Base-by-base conservation (phyloP, 805 yeast genomes). In the Maudiozyma saulgeensis region DNA sequence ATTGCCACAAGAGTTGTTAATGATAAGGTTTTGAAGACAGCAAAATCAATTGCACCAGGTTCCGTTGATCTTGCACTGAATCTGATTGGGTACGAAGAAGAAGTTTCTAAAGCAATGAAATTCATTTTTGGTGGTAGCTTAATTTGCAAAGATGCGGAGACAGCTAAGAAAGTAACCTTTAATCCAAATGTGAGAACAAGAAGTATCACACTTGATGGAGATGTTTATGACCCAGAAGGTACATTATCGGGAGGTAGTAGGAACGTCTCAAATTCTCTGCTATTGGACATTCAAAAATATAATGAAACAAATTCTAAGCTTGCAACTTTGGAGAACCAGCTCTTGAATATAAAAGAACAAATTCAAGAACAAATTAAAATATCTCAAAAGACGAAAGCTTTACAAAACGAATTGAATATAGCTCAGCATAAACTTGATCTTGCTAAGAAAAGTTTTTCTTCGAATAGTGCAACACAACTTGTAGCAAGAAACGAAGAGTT, bases 191-290 rank as follows among this genome's bases (percentile, higher is more conserved):
- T 91, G 15, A 75, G 87, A 53, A 75, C 90, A 0, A 81, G 89
- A 58, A 82, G 95, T 31, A 88, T 95, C 15, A 93, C 99, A 0
- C 64, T 86, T 34, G 90, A 89, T 48, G 99, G 99, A 46, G 99
- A 93, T 64, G 77, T 84, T 11, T 93, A 90, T 67, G 99, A 93
- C 62, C 99, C 99, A 0, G 88, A 84, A 56, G 99, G 99, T 15
- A 87, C 96, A 7, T 71, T 93, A 26, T 86, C 96, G 1, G 99
- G 99, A 44, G 98, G 98, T n/a, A 82, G 95, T 19, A 75, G 91
- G 56, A 80, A 74, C 53, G 71, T 72, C 45, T 69, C 78, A 15
- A 74, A 79, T 1, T 77, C 88, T 0, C 65, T 84, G 2, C 71
- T 90, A 49, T 63, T 79, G 11, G 79, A 78, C 42, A 78, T 89